Percentiles rank a stretch among this genome's conserved stretches.
Conservation (phyloP, 495 filamentous ascomycete species). For the Penicillium egyptiacum region DNA sequence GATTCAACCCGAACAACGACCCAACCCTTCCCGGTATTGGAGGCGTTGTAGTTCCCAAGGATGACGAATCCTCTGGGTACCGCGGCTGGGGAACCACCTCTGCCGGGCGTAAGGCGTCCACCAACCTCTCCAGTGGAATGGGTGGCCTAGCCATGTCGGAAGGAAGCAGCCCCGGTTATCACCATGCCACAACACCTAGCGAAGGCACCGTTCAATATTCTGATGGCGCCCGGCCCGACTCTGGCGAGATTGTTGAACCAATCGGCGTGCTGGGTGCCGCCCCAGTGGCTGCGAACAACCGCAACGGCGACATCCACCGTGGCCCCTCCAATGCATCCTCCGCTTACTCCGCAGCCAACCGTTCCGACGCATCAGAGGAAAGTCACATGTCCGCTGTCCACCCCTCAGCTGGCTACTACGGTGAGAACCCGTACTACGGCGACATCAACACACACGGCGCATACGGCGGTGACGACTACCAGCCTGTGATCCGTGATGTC, state of each 20-base stretch:
- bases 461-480: constrained; percentile 58
- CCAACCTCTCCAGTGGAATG: constrained; percentile 78
- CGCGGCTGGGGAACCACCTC: constrained; percentile 93
- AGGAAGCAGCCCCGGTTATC: constrained; percentile 55
- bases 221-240: constrained; percentile 61
- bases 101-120: constrained; percentile 79
- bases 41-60: constrained; percentile 56
- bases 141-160: constrained; percentile 77
- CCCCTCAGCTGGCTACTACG: constrained; percentile 50
- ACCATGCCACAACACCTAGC: constrained; percentile 64
- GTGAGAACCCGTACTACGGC: constrained; percentile 55
- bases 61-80: constrained; percentile 75
- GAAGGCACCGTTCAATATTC: constrained; percentile 62
- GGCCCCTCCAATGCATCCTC: constrained; percentile 97
- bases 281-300: constrained; percentile 64
- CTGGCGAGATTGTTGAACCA: constrained; percentile 71
- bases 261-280: constrained; percentile 71
- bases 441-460: constrained; percentile 55
- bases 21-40: constrained; percentile 69
- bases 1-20: constrained; percentile 93
- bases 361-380: constrained; percentile 83
- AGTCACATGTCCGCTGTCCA: constrained; percentile 55
- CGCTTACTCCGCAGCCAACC: constrained; percentile 79
- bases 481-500: constrained; percentile 92
- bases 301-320: constrained; percentile 68